These are phyloP conservation scores for Acer saccharum DNA, from an alignment of 345 rosid genomes.

Conservation along the genomic window DNA sequence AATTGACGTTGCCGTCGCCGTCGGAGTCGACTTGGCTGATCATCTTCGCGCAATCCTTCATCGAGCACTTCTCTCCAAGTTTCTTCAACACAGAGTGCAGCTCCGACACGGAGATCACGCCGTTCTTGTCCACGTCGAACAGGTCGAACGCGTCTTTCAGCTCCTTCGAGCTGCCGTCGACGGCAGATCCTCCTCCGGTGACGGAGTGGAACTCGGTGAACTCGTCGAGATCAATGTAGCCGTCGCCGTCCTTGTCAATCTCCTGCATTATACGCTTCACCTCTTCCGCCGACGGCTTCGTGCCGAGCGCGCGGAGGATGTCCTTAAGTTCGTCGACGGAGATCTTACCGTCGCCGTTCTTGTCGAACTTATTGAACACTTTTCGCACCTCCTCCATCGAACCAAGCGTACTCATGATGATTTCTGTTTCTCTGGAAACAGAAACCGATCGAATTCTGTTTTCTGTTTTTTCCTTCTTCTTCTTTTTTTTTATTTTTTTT, in stretches of 20 bases:
- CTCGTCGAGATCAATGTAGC: constrained; percentile 76
- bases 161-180: constrained; percentile 38
- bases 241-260: constrained; percentile 89
- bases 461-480: too few relatives aligned
- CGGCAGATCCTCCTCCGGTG: not conserved
- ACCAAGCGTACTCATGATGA: constrained; percentile 28
- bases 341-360: constrained; percentile 92
- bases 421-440: not conserved
- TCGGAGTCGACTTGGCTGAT: constrained; percentile 82
- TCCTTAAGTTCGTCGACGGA: constrained; percentile 68
- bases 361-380: constrained; percentile 79
- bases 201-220: constrained; percentile 49
- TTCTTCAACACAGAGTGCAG: constrained; percentile 75
- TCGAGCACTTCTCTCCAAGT: constrained; percentile 70
- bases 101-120: constrained; percentile 76
- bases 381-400: constrained; percentile 51
- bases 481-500: too few relatives aligned
- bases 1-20: constrained; percentile 92
- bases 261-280: constrained; percentile 61
- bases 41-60: constrained; percentile 78
- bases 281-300: constrained; percentile 52
- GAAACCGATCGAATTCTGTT: too few relatives aligned
- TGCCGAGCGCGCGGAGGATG: constrained; percentile 56
- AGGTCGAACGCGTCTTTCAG: constrained; percentile 83
- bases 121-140: constrained; percentile 82